Base-by-base conservation (phyloP, 78 protist genomes). In the Dictyostelium discoideum region DNA sequence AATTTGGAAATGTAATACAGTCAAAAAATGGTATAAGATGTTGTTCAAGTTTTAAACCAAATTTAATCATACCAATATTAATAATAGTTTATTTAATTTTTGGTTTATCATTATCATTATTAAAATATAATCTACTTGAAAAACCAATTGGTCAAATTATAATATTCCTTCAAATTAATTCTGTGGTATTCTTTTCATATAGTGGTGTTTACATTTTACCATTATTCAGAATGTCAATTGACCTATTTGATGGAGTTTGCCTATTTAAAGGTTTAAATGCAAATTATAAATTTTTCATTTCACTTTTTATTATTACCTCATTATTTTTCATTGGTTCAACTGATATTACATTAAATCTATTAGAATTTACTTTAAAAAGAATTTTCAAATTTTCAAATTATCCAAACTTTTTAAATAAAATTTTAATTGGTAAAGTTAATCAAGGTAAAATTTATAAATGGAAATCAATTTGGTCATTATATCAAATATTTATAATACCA, bases 381-480 rank as follows among this genome's bases (percentile, higher is more conserved):
- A 20, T 60, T 20, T 60, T 60, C 5, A 60, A 60, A 60, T 60
- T 5, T 60, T 20, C 69, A 20, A 20, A 60, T 2, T 60, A 60
- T 20, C 69, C 69, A 60, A 60, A 60, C 8, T 60, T 60, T 60
- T 20, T 20, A 60, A 60, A 60, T 3, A 60, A 20, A 60, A 16
- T 60, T 5, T 60, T 60, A 20, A 20, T 60, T 5, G 20, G 3
- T 4, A 60, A 60, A 20, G 20, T 20, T 60, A 60, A 60, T 60
- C 69, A 60, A 20, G 69, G 69, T 60, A 60, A 20, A 60, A 20
- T 60, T 60, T 20, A 20, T 60, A 60, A 69, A 69, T 26, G 39
- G 77, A 69, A 69, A 69, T 69, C 77, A 69, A 69, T 69, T 24
- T 69, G 77, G 77, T 69, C 77, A 69, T 26, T 69, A 10, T 26